Evolutionary conservation across 140 eudicot species (phyloP), one percentile per base, ranked within the genome.

Genomic region (Flaveria floridana): DNA sequence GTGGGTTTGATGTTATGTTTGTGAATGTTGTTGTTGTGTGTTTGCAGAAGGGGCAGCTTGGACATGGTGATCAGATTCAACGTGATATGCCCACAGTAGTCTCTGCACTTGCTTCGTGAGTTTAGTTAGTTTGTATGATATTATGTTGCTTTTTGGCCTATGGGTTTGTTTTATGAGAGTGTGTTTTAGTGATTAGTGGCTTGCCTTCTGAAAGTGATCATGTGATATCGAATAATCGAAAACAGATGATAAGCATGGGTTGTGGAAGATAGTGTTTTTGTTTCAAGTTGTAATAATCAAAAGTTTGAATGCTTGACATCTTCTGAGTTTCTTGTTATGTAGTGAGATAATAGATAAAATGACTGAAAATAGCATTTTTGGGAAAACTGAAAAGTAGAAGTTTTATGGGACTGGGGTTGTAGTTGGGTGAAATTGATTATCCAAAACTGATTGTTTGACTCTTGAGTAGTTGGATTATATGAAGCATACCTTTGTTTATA

Each of bases 21-120:
- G 7, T 34, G 19, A 9, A 7, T 7, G n/a, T 14, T 55, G n/a
- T 7, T 55, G 20, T 16, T 21, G 66, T 61, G 68, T 30, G 7
- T 76, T 7, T 78, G 84, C 87, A 93, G 98, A 93, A 83, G 80
- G 98, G 98, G 26, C 98, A 93, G 78, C 93, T 93, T 73, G 98
- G 98, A 65, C 98, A 93, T 67, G 97, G 98, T 19, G 98, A 93
- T 81, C 85, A 70, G 28, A 77, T 90, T 77, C 89, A 80, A 74
- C 88, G 98, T 0, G 98, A 93, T 75, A 78, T 83, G 81, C 98
- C 98, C 0, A 93, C 97, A 0, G 88, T 88, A 21, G 95, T 93
- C 50, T 93, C 97, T 3, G 91, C 86, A 70, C 74, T 93, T 47
- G 85, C 96, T 62, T 83, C 88, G 98, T 93, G 73, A 79, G 98